Evolutionary conservation across 2,329 filamentous ascomycete species (phyloP), one percentile per base, ranked within the genome.

Genomic region (Beauveria sp.): DNA sequence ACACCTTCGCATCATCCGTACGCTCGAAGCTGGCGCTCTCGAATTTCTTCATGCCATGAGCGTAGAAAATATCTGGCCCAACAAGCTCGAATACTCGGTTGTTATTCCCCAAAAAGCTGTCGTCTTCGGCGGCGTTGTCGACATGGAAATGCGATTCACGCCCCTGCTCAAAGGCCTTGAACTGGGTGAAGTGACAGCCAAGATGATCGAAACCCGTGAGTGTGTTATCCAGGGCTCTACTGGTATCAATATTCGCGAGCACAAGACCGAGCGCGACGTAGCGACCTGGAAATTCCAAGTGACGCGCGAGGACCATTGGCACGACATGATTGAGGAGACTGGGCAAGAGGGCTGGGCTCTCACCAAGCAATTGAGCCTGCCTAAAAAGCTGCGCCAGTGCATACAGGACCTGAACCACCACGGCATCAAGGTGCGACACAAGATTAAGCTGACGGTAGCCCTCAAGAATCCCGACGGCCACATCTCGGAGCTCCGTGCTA

Each of bases 71-170:
- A 89, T 96, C 65, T 99, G 95, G 95, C 90, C 92, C 6, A 95
- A 96, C 78, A 99, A 99, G 79, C 85, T 98, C 68, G 91, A 96
- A 73, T 99, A 99, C 77, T 93, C 91, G 34, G 92, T 99, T 65
- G 86, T 91, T 62, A 90, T 96, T 12, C 93, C 95, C 0, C 93
- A 91, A 70, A 97, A 97, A 77, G 95, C 95, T 2, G 88, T 96
- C 60, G 89, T 96, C 20, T 96, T 97, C 69, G 95, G 95, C 55
- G 96, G 91, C n/a, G 83, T 83, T 24, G 87, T 98, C 54, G 86
- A 87, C 1, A 82, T 96, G 63, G 88, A 96, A 68, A 93, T 97
- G 77, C 86, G 90, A 65, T 87, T 98, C 65, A 90, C 92, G 1
- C 93, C 93, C 0, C 79, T 98, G 2, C 79, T 96, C 57, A 98